These are phyloP conservation scores for Heliocybe sulcata DNA, from an alignment of 1,284 basidiomycete genomes.

Conservation along the genomic window DNA sequence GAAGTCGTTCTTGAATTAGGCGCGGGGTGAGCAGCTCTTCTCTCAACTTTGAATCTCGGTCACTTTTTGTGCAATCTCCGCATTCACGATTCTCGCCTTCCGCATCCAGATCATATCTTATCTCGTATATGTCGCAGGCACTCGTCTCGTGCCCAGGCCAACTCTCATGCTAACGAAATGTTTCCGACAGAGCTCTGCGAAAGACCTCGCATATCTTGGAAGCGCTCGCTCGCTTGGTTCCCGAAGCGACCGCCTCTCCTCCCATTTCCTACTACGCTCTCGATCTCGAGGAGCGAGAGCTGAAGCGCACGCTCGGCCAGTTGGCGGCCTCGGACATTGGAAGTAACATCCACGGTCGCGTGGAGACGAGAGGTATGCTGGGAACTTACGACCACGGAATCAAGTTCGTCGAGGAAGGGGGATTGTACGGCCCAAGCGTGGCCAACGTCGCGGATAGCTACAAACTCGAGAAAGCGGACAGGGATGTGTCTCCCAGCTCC, in stretches of 20 bases:
- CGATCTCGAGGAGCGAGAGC: constrained; percentile 84
- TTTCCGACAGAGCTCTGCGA: constrained; percentile 61
- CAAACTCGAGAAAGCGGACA: constrained; percentile 10
- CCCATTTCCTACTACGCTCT: constrained; percentile 88
- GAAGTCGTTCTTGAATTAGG: constrained; percentile 79
- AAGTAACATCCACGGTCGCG: constrained; percentile 56
- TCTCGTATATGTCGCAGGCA: not conserved
- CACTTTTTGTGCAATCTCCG: not conserved
- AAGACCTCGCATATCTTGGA: constrained; percentile 88
- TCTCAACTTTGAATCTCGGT: constrained; percentile 3
- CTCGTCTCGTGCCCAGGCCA: not conserved
- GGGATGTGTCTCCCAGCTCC: constrained; percentile 28
- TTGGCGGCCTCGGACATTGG: constrained; percentile 64
- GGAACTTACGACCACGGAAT: constrained; percentile 86
- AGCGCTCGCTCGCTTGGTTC: constrained; percentile 56
- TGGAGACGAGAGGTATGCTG: constrained; percentile 77
- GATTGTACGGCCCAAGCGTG: constrained; percentile 29
- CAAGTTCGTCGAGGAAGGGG: constrained; percentile 56
- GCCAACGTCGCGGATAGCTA: constrained; percentile 9
- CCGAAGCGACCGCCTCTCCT: constrained; percentile 25
- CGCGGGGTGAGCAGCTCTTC: constrained; percentile 63
- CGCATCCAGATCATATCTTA: not conserved
- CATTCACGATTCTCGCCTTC: not conserved
- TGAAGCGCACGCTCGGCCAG: constrained; percentile 73
- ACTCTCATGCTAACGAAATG: not conserved